Base-by-base conservation (phyloP, 306 rosid genomes). In the Ziziphus jujuba region DNA sequence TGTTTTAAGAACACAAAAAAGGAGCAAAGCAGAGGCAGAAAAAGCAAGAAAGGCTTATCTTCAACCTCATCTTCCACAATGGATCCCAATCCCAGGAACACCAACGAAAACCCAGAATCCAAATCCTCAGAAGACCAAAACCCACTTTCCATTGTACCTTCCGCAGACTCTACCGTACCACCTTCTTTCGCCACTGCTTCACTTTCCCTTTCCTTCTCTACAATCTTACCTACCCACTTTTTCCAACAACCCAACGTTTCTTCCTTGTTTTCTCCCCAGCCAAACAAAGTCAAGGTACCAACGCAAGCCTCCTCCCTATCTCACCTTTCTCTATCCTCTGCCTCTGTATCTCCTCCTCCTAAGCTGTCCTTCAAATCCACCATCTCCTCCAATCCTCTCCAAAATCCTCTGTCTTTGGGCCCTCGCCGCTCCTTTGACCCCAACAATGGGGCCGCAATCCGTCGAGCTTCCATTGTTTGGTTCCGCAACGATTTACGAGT, bases 401-500 rank as follows among this genome's bases (percentile, higher is more conserved):
- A 85, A 1, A 71, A 62, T 56, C 97, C 97, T 9, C 88, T 85
- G 28, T 51, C 82, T 21, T 11, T 93, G 4, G 82, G 81, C 21
- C 96, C 99, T 5, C 89, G 84, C 75, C 97, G 87, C 36, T 95
- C 99, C 28, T 73, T 69, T 4, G 92, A 95, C 59, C 99, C 97
- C 36, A 87, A 89, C 65, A 78, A 83, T 59, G 92, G 87, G 16
- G 96, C 96, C 25, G 99, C 85, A 1, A 59, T 82, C 61, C 97
- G 99, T 40, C 92, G 99, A 53, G 84, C 91, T 36, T 63, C 97
- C 61, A 75, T 95, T 40, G 86, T 91, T 9, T 95, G 96, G 99
- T 88, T 93, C 82, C 97, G 99, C 59, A 86, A 88, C 24, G 99
- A 93, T 75, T 82, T 93, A 53, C 91, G 99, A 2, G 76, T 90